A percentile compares a stretch with the other conserved stretches of the same genome.
Conservation (phyloP, 345 rosid genomes). For the Camelina sativa region DNA sequence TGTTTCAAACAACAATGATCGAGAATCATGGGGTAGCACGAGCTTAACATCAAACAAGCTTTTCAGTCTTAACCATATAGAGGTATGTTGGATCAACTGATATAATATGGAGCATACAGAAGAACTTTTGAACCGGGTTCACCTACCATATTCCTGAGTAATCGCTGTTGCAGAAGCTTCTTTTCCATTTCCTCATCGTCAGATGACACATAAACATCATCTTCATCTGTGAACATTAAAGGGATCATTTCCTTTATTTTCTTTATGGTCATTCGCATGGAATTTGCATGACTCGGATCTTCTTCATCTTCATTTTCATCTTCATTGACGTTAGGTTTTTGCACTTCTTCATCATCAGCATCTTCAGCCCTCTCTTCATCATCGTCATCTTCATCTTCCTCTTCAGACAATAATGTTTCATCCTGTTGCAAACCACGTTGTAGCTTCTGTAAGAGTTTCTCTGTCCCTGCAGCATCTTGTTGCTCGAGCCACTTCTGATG, state of each 20-base stretch:
- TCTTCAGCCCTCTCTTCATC: conserved; percentile 50
- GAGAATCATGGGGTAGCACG: conserved; percentile 16
- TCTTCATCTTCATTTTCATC: conserved; percentile 53
- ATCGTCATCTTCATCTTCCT: conserved; percentile 49
- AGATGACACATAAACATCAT: conserved; percentile 78
- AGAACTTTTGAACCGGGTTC: neutral
- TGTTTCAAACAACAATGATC: conserved; percentile 47
- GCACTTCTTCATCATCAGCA: conserved; percentile 52
- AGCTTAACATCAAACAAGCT: conserved; percentile 11
- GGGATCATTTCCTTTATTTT: conserved; percentile 89
- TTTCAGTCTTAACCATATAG: conserved; percentile 1
- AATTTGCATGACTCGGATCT: conserved; percentile 51
- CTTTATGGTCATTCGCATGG: conserved; percentile 60
- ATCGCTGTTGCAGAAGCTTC: conserved; percentile 49
- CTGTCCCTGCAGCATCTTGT: conserved; percentile 89
- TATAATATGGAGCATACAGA: conserved; percentile 16
- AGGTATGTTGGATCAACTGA: conserved; percentile 13
- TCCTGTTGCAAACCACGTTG: conserved; percentile 60
- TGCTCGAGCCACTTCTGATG: conserved; percentile 95
- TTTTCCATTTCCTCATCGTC: conserved; percentile 87
- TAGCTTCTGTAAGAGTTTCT: conserved; percentile 72
- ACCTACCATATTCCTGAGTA: conserved; percentile 73
- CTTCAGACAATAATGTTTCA: conserved; percentile 51
- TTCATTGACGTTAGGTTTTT: conserved; percentile 49
- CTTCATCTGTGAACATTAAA: conserved; percentile 82